Evolutionary conservation across 2,329 filamentous ascomycete genomes (phyloP).

Genomic region (Pseudohalonectria lignicola): DNA sequence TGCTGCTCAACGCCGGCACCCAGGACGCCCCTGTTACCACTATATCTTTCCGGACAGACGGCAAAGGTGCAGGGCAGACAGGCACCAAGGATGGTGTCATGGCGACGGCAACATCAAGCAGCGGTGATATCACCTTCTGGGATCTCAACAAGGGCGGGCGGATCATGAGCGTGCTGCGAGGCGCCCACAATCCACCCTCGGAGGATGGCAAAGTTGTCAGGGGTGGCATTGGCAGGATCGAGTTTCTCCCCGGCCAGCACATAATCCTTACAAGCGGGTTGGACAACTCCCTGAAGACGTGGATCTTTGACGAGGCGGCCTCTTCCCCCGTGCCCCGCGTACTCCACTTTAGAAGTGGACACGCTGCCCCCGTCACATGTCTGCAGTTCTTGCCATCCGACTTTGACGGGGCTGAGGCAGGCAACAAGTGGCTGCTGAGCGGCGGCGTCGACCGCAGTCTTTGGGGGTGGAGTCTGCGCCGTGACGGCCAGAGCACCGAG

Average conservation of each 20-base stretch:
- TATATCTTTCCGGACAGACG: constrained; percentile 86
- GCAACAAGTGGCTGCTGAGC: constrained; percentile 90
- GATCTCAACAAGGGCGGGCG: constrained; percentile 84
- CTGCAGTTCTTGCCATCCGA: constrained; percentile 79
- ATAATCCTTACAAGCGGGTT: constrained; percentile 82
- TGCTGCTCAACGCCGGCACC: constrained; percentile 57
- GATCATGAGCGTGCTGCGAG: constrained; percentile 75
- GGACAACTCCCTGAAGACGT: constrained; percentile 89
- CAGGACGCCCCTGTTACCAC: constrained; percentile 60
- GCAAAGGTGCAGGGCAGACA: constrained; percentile 77
- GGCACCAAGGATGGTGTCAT: constrained; percentile 81
- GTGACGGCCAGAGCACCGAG: constrained; percentile 88
- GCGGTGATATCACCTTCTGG: constrained; percentile 90
- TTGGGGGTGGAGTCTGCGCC: constrained; percentile 92
- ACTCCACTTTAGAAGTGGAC: constrained; percentile 76
- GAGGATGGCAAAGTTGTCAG: constrained; percentile 41
- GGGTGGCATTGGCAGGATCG: constrained; percentile 74
- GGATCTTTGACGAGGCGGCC: constrained; percentile 90
- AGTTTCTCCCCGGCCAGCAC: constrained; percentile 82
- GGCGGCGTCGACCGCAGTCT: constrained; percentile 82
- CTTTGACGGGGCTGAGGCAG: constrained; percentile 78
- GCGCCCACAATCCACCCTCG: constrained; percentile 73
- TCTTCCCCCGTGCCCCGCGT: constrained; percentile 80
- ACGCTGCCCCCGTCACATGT: constrained; percentile 74
- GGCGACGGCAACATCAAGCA: constrained; percentile 72